A percentile compares a stretch with the other conserved stretches of the same genome.
phyloP scores from a whole-genome alignment of 176 grass and related monocot species.

The Aegilops bicornis region DNA sequence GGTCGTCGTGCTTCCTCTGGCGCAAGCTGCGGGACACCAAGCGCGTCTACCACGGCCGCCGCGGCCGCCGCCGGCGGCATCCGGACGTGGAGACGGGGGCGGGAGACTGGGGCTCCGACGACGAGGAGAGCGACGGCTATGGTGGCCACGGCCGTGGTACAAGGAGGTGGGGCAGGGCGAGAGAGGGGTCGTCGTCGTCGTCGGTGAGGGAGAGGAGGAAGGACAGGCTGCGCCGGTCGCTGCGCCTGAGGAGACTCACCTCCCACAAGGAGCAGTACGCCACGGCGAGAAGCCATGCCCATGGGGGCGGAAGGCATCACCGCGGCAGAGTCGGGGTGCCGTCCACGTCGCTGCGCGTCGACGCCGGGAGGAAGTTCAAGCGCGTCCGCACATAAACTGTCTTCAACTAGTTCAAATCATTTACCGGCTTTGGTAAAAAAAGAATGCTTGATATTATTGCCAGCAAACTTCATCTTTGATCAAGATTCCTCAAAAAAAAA shows the following conservation, averaged over 20 bases:
- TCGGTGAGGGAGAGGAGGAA: slow-evolving; percentile 32
- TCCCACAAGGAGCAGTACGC: not conserved
- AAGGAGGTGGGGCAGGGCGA: not conserved
- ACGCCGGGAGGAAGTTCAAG: not conserved
- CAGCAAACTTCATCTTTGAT: too few relatives aligned
- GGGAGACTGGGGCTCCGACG: not conserved
- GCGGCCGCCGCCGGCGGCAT: not conserved
- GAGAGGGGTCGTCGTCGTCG: not conserved
- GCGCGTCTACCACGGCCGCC: slow-evolving; percentile 14
- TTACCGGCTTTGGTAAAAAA: not conserved
- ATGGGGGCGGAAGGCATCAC: not conserved
- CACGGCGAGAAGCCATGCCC: not conserved
- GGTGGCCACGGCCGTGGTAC: not conserved
- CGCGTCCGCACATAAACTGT: not conserved
- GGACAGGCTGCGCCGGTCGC: slow-evolving; percentile 16
- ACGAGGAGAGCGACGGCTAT: not conserved
- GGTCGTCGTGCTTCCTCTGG: slow-evolving; percentile 17
- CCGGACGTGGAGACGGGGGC: not conserved
- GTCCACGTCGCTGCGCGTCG: not conserved
- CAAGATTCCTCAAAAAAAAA: not conserved
- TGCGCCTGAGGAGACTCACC: not conserved
- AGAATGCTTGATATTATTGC: not conserved
- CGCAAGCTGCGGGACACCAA: slow-evolving; percentile 37
- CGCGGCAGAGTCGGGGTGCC: not conserved
- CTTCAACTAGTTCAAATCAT: not conserved